Base-by-base conservation (phyloP, 108 stramenopile species). In the Skeletonema marinoi region DNA sequence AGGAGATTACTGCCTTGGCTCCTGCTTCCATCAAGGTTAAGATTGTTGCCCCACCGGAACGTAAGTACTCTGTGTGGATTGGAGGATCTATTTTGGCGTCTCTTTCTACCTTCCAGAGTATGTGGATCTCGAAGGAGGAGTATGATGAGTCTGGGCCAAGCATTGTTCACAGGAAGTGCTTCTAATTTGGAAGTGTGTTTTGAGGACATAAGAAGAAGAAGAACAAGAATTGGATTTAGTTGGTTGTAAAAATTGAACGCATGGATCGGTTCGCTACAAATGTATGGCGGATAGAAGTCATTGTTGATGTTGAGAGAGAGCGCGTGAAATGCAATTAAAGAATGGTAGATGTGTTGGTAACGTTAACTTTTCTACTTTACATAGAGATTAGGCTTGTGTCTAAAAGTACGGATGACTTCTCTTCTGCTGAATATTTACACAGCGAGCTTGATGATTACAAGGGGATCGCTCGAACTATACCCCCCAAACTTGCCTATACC, bases 121-220 rank as follows among this genome's bases (percentile, higher is more conserved):
- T 99, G 97, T 99, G 99, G 99, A 98, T 99, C 85, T 90, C 89
- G 65, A 99, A 99, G 95, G 97, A 97, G 63, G 98, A 99, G 82
- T 99, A 99, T 75, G 99, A 99, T 74, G 99, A 99, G 89, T 92
- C 96, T 70, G 99, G 99, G 32, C 98, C 99, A 33, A 95, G 95
- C 41, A 98, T 98, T 75, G 97, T 99, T 39, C 98, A 99, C 96
- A 94, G 98, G 82, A 99, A 98, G 92, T 99, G 96, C 82, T 88
- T 88, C 71, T 82, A 82, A 82, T 25, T 25, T 25, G 54, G 54
- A 6, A 10, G 10, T 56, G 19, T 56, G 25, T 17, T 50, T n/a
- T 19, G n/a, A 19, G 50, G 12, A 19, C 6, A 51, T 29, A n/a
- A n/a, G 2, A 56, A n/a, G 54, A 56, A n/a, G 6, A 54, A 51